Evolutionary conservation across 371 early-diverging fungal genomes (phyloP), one percentile per base, ranked within the genome.

Genomic region (Mucor ambiguus): DNA sequence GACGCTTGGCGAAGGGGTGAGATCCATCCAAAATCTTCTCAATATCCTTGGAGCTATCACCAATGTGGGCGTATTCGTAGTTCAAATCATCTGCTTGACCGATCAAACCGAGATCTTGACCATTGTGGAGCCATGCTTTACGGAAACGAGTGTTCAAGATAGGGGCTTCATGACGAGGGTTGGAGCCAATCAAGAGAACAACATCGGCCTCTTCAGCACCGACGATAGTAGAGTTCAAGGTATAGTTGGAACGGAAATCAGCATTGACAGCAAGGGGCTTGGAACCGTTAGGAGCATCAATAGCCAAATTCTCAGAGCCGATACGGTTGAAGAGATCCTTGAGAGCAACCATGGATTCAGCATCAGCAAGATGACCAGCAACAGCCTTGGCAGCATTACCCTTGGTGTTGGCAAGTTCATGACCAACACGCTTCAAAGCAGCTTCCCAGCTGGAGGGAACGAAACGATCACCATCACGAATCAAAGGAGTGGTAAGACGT

Each of bases 81-180:
- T 96, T 96, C 70, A 97, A 81, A 60, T 95, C 87, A 46, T 75
- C 85, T 5, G 85, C 72, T 54, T 85, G 81, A 57, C 97, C 98
- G 64, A 97, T 83, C 58, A 96, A 72, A 64, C 89, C 97, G 69
- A 96, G 77, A 62, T 94, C 90, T 61, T 91, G 83, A 18, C 86
- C 85, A 66, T 91, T 89, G 82, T 92, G 90, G 63, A 97, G 85
- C 75, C 89, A 98, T 24, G 94, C 90, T 84, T 96, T 96, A 75
- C 98, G 91, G 75, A 98, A 88, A 66, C 98, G 92, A 29, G 96
- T 93, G 87, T 97, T 97, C 72, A 97, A 81, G 73, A 96, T 94
- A 24, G 98, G 86, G 2, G 96, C 98, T 82, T 98, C 98, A 76
- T 95, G 96, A 58, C 97, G 93, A 57, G 98, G 98, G 85, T 98